Conservation (phyloP, 2,329 filamentous ascomycete genomes). For the Fusarium secorum region DNA sequence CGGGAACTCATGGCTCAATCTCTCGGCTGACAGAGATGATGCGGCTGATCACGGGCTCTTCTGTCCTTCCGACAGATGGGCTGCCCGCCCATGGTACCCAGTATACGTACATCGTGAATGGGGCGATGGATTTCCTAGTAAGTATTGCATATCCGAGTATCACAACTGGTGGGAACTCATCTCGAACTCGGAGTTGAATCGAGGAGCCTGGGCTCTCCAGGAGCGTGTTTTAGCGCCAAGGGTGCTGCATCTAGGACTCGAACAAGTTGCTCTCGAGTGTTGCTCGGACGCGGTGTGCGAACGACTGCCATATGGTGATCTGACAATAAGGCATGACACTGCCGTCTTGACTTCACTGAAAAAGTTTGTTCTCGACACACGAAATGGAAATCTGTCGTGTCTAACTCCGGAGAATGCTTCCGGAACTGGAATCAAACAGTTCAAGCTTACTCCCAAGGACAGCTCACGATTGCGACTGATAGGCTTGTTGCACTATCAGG, state of each 20-base stretch:
- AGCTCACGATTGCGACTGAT: background rate
- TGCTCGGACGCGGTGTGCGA: constrained; percentile 3
- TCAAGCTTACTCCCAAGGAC: background rate
- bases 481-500: constrained; percentile 12
- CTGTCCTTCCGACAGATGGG: background rate
- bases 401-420: background rate
- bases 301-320: constrained; percentile 3
- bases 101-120: background rate
- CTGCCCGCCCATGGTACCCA: background rate
- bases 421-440: constrained; percentile 13
- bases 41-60: background rate
- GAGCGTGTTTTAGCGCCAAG: constrained; percentile 12
- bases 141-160: background rate
- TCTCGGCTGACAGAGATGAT: background rate
- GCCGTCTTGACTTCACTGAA: background rate
- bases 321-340: background rate
- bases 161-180: constrained; percentile 15
- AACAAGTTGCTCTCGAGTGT: constrained; percentile 21
- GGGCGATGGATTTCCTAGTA: background rate
- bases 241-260: constrained; percentile 14
- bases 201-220: constrained; percentile 18
- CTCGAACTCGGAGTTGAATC: background rate
- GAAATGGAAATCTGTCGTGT: background rate
- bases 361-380: background rate
- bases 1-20: constrained; percentile 3